Evolutionary conservation across 2,329 filamentous ascomycete genomes (phyloP).

Genomic region (Rhynchosporium graminicola): DNA sequence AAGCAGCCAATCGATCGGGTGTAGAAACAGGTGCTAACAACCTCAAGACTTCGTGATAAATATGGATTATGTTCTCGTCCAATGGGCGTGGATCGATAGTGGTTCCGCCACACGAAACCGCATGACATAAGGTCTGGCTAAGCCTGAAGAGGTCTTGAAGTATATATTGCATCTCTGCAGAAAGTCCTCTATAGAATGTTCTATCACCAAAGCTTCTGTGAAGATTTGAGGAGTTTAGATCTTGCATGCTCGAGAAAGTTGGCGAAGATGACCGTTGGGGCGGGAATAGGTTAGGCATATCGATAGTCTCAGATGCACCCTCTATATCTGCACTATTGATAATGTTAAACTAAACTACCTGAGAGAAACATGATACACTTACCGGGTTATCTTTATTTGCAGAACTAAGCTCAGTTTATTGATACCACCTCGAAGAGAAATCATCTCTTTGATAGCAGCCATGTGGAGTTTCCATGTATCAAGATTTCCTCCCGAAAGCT

Average conservation of each 20-base stretch:
- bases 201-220: neutral
- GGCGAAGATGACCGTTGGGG: neutral
- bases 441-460: neutral
- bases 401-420: neutral
- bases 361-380: neutral
- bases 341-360: neutral
- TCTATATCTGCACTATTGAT: neutral
- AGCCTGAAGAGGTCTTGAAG: neutral
- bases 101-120: neutral
- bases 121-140: neutral
- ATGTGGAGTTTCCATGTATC: neutral
- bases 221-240: neutral
- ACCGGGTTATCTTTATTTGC: neutral
- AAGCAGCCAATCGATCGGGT: neutral
- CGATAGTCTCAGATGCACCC: neutral
- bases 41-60: neutral
- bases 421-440: neutral
- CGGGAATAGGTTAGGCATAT: neutral
- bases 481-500: neutral
- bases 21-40: neutral
- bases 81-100: neutral
- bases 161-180: neutral
- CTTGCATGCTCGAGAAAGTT: neutral
- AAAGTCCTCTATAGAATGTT: neutral
- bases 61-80: neutral